These are phyloP conservation scores for Eleusine indica DNA, from an alignment of 176 grass and related monocot species.

Conservation along the genomic window DNA sequence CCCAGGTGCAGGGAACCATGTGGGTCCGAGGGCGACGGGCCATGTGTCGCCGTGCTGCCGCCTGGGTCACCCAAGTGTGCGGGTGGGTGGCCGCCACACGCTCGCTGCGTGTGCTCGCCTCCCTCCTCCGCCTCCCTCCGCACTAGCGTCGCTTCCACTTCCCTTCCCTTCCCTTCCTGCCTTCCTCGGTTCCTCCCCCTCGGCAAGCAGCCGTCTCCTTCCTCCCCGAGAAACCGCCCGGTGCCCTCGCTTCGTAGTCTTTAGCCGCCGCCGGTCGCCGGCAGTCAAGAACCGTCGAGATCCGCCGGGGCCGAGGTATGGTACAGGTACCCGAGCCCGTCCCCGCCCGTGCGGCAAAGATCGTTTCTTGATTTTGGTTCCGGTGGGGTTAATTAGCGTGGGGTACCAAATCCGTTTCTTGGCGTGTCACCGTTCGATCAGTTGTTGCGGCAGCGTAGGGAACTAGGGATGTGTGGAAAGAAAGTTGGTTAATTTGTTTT, in stretches of 20 bases:
- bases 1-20: slow-evolving; percentile 5
- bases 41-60: slow-evolving; percentile 45
- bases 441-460: background rate
- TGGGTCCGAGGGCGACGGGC: slow-evolving; percentile 38
- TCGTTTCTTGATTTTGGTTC: slow-evolving; percentile 40
- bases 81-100: slow-evolving; percentile 64
- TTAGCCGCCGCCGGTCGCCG: background rate
- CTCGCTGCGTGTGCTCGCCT: slow-evolving; percentile 47
- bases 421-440: background rate
- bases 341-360: background rate
- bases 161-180: background rate
- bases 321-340: no score
- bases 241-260: background rate
- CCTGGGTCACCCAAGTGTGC: slow-evolving; percentile 45
- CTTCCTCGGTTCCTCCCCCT: background rate
- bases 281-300: slow-evolving; percentile 18
- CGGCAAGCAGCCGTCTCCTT: background rate
- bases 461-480: background rate
- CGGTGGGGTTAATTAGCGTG: background rate
- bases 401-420: background rate
- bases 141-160: background rate
- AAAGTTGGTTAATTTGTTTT: background rate
- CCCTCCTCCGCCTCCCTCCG: background rate
- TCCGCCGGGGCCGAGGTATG: slow-evolving; percentile 34
- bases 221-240: background rate